Base-by-base conservation (phyloP, 306 rosid species). In the Cercis canadensis region DNA sequence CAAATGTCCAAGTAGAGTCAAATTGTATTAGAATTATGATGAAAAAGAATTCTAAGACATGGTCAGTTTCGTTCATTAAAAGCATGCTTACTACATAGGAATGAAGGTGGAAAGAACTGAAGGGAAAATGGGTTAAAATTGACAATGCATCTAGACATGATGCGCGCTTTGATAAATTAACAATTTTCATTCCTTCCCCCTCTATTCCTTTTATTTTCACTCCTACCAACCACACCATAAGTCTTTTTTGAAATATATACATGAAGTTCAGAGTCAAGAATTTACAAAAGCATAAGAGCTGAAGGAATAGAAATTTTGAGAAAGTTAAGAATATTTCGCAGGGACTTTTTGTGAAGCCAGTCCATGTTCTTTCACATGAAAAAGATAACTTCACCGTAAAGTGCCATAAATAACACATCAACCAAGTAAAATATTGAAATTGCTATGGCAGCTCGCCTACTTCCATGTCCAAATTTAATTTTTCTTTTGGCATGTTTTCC, bases 251-350 rank as follows among this genome's bases (percentile, higher is more conserved):
- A 12, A 44, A 44, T 44, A 4, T 46, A 13, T 13, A 13, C 11
- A 13, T 24, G 3, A 24, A 46, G 2, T 10, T 18, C 4, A 9
- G 14, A 19, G 4, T 52, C 5, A 18, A 52, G 32, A 19, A 19
- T 18, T 82, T 71, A 90, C 96, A 95, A 88, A 29, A 88, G 83
- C 92, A 90, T 90, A 46, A 83, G 18, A 52, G 94, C 77, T 0
- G 90, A 88, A 54, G 97, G 88, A 69, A 90, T 36, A 45, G 90
- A 83, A 43, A 90, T 82, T 63, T 39, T 77, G 14, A 90, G 65
- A 55, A 90, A 86, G 21, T 67, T 50, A 12, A 57, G 67, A 39
- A 87, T 59, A 3, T 79, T 81, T 4, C 57, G 84, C 37, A 87
- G 63, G 7, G 88, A 82, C 15, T 83, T 80, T 10, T 45, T 2